Evolutionary conservation across 192 early-diverging fungal species (phyloP).

Genomic region (Chytriomyces sp.): DNA sequence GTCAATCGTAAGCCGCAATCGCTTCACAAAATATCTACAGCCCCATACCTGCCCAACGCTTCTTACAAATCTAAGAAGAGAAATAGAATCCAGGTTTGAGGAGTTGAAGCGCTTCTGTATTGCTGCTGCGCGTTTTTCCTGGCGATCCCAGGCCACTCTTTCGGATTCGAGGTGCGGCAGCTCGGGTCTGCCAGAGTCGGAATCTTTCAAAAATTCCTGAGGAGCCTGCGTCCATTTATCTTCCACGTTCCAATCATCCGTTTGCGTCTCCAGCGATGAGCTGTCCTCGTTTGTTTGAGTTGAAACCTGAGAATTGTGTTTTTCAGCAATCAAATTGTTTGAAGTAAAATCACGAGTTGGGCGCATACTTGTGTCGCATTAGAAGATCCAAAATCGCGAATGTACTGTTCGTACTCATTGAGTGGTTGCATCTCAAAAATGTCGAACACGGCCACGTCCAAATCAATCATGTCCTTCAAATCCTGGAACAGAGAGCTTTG

Average conservation of each 20-base stretch:
- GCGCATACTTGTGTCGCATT: conserved; percentile 48
- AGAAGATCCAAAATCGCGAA: conserved; percentile 53
- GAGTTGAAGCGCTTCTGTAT: conserved; percentile 3
- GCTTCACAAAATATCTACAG: conserved; percentile 5
- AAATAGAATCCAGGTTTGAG: conserved; percentile 35
- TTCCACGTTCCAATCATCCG: conserved; percentile 51
- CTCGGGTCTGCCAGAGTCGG: conserved; percentile 28
- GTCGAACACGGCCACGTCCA: conserved; percentile 54
- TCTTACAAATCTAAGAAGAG: conserved; percentile 43
- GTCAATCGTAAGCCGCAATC: conserved; percentile 1
- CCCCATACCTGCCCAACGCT: conserved; percentile 41
- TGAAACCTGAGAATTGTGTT: conserved; percentile 30
- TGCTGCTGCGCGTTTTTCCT: conserved; percentile 19
- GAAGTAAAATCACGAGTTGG: background rate
- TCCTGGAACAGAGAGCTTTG: conserved; percentile 38
- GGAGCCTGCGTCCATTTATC: conserved; percentile 57
- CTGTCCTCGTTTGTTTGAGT: conserved; percentile 54
- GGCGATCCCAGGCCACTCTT: conserved; percentile 16
- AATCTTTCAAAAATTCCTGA: conserved; percentile 43
- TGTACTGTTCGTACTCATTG: conserved; percentile 63
- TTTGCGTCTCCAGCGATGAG: conserved; percentile 45
- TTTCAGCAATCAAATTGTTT: background rate
- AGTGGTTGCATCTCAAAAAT: conserved; percentile 55
- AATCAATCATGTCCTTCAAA: conserved; percentile 45
- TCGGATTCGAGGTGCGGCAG: conserved; percentile 38